Conservation (phyloP, 768 basidiomycete species). For the Suillus sp. region DNA sequence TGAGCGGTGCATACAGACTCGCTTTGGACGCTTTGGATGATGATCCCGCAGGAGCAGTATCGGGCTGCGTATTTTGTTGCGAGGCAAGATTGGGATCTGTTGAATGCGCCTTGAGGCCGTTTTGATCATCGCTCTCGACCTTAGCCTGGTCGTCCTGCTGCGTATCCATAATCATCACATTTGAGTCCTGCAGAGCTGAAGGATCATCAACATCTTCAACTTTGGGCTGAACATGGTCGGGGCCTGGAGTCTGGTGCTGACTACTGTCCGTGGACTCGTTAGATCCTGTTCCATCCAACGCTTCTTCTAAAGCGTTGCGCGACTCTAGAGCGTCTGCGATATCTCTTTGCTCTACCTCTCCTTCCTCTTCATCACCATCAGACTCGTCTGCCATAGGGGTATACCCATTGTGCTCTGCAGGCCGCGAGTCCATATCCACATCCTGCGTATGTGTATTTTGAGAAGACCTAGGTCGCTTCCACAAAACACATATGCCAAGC, state of each 20-base stretch:
- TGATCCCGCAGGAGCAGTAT: slow-evolving; percentile 21
- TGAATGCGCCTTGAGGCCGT: slow-evolving; percentile 57
- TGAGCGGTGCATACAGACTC: slow-evolving; percentile 55
- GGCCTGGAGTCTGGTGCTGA: slow-evolving; percentile 33
- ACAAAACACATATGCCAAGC: slow-evolving; percentile 68
- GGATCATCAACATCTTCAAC: slow-evolving; percentile 61
- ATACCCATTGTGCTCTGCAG: slow-evolving; percentile 13
- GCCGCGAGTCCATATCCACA: slow-evolving; percentile 34
- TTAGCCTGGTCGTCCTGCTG: slow-evolving; percentile 29
- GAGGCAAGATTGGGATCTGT: slow-evolving; percentile 53
- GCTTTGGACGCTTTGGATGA: slow-evolving; percentile 45
- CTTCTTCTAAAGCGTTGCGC: slow-evolving; percentile 55
- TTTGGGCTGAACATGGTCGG: slow-evolving; percentile 44
- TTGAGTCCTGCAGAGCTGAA: slow-evolving; percentile 37
- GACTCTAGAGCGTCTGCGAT: slow-evolving; percentile 65
- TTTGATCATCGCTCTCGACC: slow-evolving; percentile 27
- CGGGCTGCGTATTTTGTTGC: slow-evolving; percentile 43
- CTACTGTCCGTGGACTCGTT: slow-evolving; percentile 39
- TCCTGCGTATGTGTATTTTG: slow-evolving; percentile 36
- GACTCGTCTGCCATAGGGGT: slow-evolving; percentile 39
- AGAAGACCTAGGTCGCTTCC: slow-evolving; percentile 52
- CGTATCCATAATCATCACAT: slow-evolving; percentile 40
- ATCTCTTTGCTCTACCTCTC: slow-evolving; percentile 54
- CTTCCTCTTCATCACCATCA: slow-evolving; percentile 60
- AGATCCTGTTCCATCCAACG: slow-evolving; percentile 44